phyloP scores from a whole-genome alignment of 768 basidiomycete genomes.

The Xerocomellus chrysenteron region DNA sequence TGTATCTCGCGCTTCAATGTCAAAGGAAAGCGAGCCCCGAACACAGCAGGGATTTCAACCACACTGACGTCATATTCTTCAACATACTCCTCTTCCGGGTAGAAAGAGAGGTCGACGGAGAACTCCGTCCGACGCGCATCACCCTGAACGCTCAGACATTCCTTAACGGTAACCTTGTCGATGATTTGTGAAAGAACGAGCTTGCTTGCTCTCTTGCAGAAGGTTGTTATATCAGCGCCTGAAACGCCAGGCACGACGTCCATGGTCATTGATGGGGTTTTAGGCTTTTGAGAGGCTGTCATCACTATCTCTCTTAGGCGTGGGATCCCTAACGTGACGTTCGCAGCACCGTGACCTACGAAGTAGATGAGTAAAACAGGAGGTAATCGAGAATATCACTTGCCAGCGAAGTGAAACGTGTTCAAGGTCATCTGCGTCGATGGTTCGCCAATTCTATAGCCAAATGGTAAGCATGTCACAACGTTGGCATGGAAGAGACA shows the following conservation, averaged over 20 bases:
- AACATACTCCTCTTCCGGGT: slow-evolving; percentile 79
- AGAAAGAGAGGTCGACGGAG: slow-evolving; percentile 79
- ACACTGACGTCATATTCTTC: slow-evolving; percentile 79
- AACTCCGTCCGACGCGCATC: slow-evolving; percentile 76
- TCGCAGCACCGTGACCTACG: slow-evolving; percentile 96
- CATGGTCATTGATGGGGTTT: slow-evolving; percentile 97
- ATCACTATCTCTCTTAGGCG: slow-evolving; percentile 98
- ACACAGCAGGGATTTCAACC: slow-evolving; percentile 67
- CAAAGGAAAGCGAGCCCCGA: slow-evolving; percentile 74
- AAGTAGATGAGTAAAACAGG: slow-evolving; percentile 2
- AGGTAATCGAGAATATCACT: slow-evolving; percentile 21
- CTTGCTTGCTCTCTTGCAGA: slow-evolving; percentile 87
- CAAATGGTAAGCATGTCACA: not conserved
- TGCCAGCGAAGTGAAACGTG: slow-evolving; percentile 98
- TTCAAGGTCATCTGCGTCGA: slow-evolving; percentile 99
- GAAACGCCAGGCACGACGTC: slow-evolving; percentile 55
- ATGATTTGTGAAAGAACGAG: slow-evolving; percentile 87
- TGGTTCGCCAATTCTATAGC: slow-evolving; percentile 87
- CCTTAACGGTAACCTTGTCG: slow-evolving; percentile 78
- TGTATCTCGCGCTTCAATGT: slow-evolving; percentile 84
- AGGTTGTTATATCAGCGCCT: slow-evolving; percentile 58
- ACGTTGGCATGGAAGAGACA: slow-evolving; percentile 21
- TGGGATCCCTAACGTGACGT: slow-evolving; percentile 98
- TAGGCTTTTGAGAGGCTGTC: slow-evolving; percentile 95
- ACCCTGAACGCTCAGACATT: slow-evolving; percentile 66